Conservation (phyloP, 2,329 filamentous ascomycete species). For the Cryphonectria japonica region DNA sequence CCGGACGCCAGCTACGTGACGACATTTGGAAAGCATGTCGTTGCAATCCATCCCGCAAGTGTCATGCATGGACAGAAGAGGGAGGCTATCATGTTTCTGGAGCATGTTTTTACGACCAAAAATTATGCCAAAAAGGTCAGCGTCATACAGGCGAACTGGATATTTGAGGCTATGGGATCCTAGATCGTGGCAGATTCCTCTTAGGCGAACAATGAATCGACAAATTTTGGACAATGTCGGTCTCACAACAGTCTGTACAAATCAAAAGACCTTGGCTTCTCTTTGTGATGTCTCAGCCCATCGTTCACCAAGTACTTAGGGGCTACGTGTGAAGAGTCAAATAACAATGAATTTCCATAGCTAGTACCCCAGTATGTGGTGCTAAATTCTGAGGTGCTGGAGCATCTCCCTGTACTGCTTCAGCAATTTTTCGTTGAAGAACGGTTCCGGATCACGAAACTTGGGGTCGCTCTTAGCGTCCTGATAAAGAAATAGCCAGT, state of each 20-base stretch:
- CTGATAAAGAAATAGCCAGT: background rate
- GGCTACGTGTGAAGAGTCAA: background rate
- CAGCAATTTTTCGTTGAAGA: background rate
- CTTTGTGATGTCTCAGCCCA: background rate
- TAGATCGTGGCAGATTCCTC: too few relatives aligned
- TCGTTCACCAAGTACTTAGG: background rate
- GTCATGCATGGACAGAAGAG: slow-evolving; percentile 65
- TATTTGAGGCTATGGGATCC: slow-evolving; percentile 47
- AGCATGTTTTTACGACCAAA: slow-evolving; percentile 68
- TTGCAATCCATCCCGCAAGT: slow-evolving; percentile 66
- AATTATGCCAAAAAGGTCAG: slow-evolving; percentile 71
- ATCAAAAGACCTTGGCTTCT: background rate
- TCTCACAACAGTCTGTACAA: too few relatives aligned
- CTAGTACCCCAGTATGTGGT: background rate
- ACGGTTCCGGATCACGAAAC: background rate
- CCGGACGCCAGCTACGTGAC: slow-evolving; percentile 66
- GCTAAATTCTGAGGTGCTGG: background rate
- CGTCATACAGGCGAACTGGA: slow-evolving; percentile 63
- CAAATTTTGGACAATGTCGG: too few relatives aligned
- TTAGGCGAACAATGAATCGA: too few relatives aligned
- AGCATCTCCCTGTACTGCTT: too few relatives aligned
- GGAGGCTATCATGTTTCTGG: slow-evolving; percentile 70
- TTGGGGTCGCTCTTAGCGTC: background rate
- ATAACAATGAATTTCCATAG: background rate
- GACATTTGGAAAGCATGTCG: slow-evolving; percentile 60